These are phyloP conservation scores for Penicillium decumbens DNA, from an alignment of 2,329 filamentous ascomycete species.

Conservation along the genomic window DNA sequence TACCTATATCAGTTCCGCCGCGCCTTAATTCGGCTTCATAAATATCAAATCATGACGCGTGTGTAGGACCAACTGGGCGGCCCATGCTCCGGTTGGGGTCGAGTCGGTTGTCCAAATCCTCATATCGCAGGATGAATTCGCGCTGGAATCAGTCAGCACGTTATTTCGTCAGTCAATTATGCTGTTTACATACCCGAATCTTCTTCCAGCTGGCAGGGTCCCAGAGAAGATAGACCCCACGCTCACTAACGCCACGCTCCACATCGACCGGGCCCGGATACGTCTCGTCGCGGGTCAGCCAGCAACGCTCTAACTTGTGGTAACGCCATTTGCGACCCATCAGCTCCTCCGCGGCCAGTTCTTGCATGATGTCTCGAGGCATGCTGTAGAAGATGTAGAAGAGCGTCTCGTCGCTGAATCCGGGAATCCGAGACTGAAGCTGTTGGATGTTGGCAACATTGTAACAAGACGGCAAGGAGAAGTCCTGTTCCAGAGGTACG, in stretches of 20 bases:
- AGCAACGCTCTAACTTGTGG: conserved; percentile 50
- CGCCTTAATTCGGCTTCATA: background rate
- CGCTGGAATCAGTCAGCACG: conserved; percentile 31
- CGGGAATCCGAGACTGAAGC: conserved; percentile 54
- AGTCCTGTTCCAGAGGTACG: conserved; percentile 60
- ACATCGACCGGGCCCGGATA: conserved; percentile 47
- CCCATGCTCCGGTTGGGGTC: conserved; percentile 37
- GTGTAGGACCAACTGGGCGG: conserved; percentile 35
- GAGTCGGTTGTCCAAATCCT: conserved; percentile 47
- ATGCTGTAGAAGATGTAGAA: conserved; percentile 68
- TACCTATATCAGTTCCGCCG: conserved; percentile 18
- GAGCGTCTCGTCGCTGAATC: conserved; percentile 60
- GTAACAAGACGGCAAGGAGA: conserved; percentile 59
- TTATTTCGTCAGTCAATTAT: background rate
- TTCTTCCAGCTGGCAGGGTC: conserved; percentile 49
- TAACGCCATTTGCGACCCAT: conserved; percentile 52
- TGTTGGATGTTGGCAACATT: conserved; percentile 63
- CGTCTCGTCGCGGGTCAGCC: conserved; percentile 48
- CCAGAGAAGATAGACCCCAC: conserved; percentile 51
- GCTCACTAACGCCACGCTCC: conserved; percentile 46
- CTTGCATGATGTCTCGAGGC: conserved; percentile 61
- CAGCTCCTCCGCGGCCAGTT: conserved; percentile 60
- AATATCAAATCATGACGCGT: conserved; percentile 32
- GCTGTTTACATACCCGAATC: conserved; percentile 38
- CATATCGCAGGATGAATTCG: conserved; percentile 48